A percentile compares a stretch with the other conserved stretches of the same genome.
phyloP scores from a whole-genome alignment of 1,139 yeast species.

The Candida albicans region DNA sequence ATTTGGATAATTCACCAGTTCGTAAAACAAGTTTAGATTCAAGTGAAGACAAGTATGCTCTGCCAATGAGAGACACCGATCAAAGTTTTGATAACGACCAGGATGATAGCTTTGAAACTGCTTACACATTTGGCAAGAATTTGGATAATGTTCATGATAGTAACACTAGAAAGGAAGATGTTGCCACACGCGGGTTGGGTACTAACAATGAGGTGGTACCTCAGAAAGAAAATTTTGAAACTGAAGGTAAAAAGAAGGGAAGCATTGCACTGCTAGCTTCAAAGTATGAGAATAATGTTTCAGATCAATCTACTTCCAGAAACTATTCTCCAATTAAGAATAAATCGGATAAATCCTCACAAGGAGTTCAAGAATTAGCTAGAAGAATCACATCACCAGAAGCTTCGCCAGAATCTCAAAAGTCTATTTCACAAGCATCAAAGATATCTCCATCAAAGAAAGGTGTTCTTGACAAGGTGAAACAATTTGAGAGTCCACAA shows the following conservation, averaged over 20 bases:
- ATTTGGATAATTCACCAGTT: too few species aligned
- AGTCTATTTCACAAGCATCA: constrained; percentile 4
- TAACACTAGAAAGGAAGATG: not conserved
- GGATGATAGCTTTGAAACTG: constrained; percentile 2
- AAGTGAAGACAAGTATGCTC: not conserved
- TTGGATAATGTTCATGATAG: constrained; percentile 2
- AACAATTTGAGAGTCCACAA: constrained; percentile 36
- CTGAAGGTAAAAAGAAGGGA: not conserved
- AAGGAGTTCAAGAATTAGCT: constrained; percentile 4
- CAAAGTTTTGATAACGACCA: not conserved
- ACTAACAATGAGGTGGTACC: not conserved
- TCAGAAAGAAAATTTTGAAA: not conserved
- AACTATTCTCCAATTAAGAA: constrained; percentile 17
- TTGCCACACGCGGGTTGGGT: not conserved
- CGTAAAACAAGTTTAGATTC: too few species aligned
- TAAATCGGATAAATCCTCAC: constrained; percentile 15
- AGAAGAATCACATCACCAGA: constrained; percentile 2
- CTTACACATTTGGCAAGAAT: not conserved
- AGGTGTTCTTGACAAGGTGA: constrained; percentile 38
- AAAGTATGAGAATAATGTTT: constrained; percentile 14
- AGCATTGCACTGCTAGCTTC: constrained; percentile 14
- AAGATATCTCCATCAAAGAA: constrained; percentile 8
- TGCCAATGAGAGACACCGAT: not conserved
- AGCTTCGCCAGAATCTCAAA: constrained; percentile 1
- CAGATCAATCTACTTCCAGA: constrained; percentile 10